phyloP scores from a whole-genome alignment of 2,329 filamentous ascomycete genomes.

The Falciphora oryzae region DNA sequence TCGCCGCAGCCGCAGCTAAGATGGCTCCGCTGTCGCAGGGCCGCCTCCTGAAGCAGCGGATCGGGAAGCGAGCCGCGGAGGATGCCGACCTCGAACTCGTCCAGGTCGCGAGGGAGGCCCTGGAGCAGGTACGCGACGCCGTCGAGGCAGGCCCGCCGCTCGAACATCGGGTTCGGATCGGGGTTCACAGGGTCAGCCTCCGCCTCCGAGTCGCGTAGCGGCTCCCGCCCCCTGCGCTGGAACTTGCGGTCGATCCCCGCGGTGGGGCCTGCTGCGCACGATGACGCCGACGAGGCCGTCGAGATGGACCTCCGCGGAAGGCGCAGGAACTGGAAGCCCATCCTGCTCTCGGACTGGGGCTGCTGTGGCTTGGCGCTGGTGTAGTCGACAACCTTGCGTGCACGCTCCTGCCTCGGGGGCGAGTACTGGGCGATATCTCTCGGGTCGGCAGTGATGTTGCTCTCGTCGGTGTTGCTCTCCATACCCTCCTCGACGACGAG shows the following conservation, averaged over 20 bases:
- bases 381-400: conserved; percentile 2
- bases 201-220: conserved; percentile 8
- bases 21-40: not conserved
- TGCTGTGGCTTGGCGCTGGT: not conserved
- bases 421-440: conserved; percentile 2
- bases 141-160: conserved; percentile 57
- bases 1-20: not conserved
- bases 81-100: conserved; percentile 44
- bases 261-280: not conserved
- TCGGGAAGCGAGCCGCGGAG: conserved; percentile 45
- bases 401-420: not conserved
- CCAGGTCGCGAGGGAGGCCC: conserved; percentile 52
- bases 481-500: conserved; percentile 7
- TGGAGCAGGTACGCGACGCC: conserved; percentile 56
- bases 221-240: conserved; percentile 6
- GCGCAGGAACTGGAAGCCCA: conserved; percentile 3
- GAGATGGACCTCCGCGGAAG: conserved; percentile 6
- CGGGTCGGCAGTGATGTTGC: conserved; percentile 2
- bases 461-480: not conserved
- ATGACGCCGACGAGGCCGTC: not conserved
- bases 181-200: conserved; percentile 6
- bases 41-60: conserved; percentile 1
- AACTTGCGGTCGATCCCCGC: conserved; percentile 9
- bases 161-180: conserved; percentile 27
- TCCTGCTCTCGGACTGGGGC: not conserved